Conservation (phyloP, 2,329 filamentous ascomycete species). For the Chalaropsis thielavioides region DNA sequence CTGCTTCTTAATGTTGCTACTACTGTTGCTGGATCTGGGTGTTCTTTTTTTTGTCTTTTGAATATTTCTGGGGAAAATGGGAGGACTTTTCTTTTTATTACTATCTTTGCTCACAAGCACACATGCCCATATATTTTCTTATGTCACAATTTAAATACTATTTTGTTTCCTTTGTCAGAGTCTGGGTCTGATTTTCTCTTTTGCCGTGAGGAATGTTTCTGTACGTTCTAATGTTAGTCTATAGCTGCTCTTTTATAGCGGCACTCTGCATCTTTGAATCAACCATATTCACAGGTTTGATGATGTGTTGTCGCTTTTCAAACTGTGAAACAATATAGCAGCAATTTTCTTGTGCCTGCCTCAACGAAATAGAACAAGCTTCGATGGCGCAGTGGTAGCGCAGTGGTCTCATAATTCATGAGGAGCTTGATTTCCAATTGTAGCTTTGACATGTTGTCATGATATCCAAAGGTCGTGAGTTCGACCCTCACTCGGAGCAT, state of each 20-base stretch:
- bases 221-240: too few species aligned
- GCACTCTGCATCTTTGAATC: not conserved
- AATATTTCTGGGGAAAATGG: constrained; percentile 6
- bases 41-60: not conserved
- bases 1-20: not conserved
- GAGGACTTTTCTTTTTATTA: not conserved
- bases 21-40: not conserved
- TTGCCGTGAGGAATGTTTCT: not conserved
- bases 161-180: not conserved
- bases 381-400: constrained; percentile 18
- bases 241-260: too few species aligned
- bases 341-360: not conserved
- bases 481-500: constrained; percentile 19
- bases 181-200: not conserved
- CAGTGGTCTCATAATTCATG: constrained; percentile 18
- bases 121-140: not conserved
- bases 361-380: constrained; percentile 15
- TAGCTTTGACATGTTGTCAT: not conserved
- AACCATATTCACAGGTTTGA: too few species aligned
- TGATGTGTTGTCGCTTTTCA: too few species aligned
- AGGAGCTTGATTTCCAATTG: constrained; percentile 15
- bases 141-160: not conserved
- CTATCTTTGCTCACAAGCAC: not conserved
- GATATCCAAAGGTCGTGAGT: constrained; percentile 19
- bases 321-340: not conserved